A percentile compares a stretch with the other conserved stretches of the same genome.
phyloP scores from a whole-genome alignment of 2,329 filamentous ascomycete genomes.

The Penicillium sp. region DNA sequence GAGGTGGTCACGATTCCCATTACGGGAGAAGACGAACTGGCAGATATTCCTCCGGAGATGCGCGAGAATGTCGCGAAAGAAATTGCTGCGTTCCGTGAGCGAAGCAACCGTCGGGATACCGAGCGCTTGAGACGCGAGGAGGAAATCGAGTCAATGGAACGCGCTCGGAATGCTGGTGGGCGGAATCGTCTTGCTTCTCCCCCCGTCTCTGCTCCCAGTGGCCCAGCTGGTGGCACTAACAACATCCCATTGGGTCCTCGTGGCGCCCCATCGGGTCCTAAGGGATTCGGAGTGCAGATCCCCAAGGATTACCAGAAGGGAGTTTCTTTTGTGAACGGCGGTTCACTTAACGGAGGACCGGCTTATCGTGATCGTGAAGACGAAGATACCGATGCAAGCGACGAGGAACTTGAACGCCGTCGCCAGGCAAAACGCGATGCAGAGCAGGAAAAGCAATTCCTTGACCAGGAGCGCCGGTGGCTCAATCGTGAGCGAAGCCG shows the following conservation, averaged over 20 bases:
- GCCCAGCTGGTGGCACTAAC: slow-evolving; percentile 64
- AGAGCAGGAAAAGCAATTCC: slow-evolving; percentile 75
- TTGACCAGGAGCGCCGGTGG: slow-evolving; percentile 87
- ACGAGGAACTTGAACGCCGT: slow-evolving; percentile 77
- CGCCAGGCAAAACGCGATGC: slow-evolving; percentile 67
- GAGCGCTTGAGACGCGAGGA: slow-evolving; percentile 87
- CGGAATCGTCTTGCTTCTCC: slow-evolving; percentile 73
- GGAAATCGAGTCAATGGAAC: slow-evolving; percentile 83
- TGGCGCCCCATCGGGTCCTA: slow-evolving; percentile 70
- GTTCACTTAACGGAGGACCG: slow-evolving; percentile 59
- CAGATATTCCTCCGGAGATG: slow-evolving; percentile 95
- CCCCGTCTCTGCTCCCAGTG: slow-evolving; percentile 60
- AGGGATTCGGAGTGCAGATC: slow-evolving; percentile 61
- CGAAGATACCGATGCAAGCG: slow-evolving; percentile 82
- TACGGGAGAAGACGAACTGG: slow-evolving; percentile 84
- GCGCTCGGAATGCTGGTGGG: slow-evolving; percentile 64
- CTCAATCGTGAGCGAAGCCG: slow-evolving; percentile 81
- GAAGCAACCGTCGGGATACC: slow-evolving; percentile 82
- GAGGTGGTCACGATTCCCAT: slow-evolving; percentile 90
- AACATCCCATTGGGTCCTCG: slow-evolving; percentile 74
- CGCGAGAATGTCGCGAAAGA: slow-evolving; percentile 90
- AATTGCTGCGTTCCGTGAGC: slow-evolving; percentile 89
- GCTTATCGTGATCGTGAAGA: slow-evolving; percentile 66
- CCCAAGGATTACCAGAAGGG: slow-evolving; percentile 73
- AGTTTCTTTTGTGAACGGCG: slow-evolving; percentile 79